A percentile compares a stretch with the other conserved stretches of the same genome.
Evolutionary conservation across 202 grass and related monocot species (phyloP).

Genomic region (Brachypodium distachyon): DNA sequence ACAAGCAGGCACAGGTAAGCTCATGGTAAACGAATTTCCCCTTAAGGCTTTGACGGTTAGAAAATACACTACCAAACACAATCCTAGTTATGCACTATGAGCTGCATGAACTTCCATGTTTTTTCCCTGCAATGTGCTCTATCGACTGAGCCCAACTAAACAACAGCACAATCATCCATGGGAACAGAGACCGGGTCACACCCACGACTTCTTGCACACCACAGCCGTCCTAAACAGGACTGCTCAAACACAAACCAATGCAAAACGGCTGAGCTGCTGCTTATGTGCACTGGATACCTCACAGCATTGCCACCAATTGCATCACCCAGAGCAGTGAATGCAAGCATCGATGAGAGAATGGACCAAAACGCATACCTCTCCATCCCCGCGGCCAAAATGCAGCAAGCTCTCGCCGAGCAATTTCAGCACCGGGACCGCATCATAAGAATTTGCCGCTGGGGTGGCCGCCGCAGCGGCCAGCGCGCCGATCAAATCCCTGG

Average conservation of each 20-base stretch:
- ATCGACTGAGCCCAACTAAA: neutral
- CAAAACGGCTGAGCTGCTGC: neutral
- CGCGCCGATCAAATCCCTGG: constrained; percentile 59
- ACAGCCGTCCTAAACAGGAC: neutral
- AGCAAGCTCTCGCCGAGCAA: constrained; percentile 58
- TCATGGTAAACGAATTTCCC: neutral
- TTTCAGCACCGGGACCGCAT: constrained; percentile 38
- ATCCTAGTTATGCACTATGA: constrained; percentile 8
- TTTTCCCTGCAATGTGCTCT: neutral
- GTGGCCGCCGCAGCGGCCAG: constrained; percentile 38
- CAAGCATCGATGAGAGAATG: neutral
- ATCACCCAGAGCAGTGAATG: neutral
- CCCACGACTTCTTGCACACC: neutral
- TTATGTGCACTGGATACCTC: neutral
- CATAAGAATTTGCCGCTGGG: constrained; percentile 19
- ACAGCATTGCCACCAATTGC: neutral
- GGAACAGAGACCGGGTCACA: neutral
- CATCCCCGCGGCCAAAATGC: constrained; percentile 52
- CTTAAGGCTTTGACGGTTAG: constrained; percentile 10
- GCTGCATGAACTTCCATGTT: neutral
- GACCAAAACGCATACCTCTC: constrained; percentile 33
- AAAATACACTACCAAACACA: neutral
- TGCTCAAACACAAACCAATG: neutral
- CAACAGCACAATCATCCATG: neutral
- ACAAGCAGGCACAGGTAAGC: neutral